phyloP scores from a whole-genome alignment of 176 grass and related monocot genomes.

The Ampelocalamus luodianensis region DNA sequence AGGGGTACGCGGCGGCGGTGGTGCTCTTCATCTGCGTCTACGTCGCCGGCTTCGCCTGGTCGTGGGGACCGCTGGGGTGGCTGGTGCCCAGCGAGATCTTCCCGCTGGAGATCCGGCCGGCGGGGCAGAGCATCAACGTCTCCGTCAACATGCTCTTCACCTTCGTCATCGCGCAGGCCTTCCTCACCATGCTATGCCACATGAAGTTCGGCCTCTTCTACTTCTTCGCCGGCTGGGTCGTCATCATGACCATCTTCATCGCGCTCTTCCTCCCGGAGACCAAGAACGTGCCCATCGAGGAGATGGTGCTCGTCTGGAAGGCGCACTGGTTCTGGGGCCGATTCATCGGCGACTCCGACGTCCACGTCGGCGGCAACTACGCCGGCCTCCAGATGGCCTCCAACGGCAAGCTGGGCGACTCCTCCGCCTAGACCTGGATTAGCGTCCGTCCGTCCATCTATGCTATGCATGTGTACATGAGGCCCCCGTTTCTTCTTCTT shows the following conservation, averaged over 20 bases:
- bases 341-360: slow-evolving; percentile 63
- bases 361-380: slow-evolving; percentile 49
- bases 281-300: slow-evolving; percentile 97
- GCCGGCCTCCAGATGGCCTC: neutral
- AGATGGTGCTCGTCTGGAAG: slow-evolving; percentile 93
- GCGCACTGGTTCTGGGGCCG: slow-evolving; percentile 85
- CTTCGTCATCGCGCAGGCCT: slow-evolving; percentile 85
- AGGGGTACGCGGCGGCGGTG: slow-evolving; percentile 62
- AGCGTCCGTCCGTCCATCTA: neutral
- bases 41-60: slow-evolving; percentile 95
- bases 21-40: slow-evolving; percentile 93
- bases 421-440: neutral
- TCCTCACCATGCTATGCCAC: slow-evolving; percentile 92
- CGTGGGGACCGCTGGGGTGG: slow-evolving; percentile 95
- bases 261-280: slow-evolving; percentile 89
- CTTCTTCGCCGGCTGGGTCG: slow-evolving; percentile 91
- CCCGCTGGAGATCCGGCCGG: slow-evolving; percentile 91
- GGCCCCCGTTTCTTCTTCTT: neutral
- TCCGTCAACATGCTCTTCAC: slow-evolving; percentile 99
- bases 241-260: slow-evolving; percentile 93
- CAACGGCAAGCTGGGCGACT: neutral
- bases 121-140: slow-evolving; percentile 98
- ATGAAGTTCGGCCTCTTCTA: slow-evolving; percentile 94
- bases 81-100: slow-evolving; percentile 97
- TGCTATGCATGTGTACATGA: slow-evolving; percentile 23